These are phyloP conservation scores for Cylindrotheca closterium DNA, from an alignment of 108 stramenopile species.

Conservation along the genomic window DNA sequence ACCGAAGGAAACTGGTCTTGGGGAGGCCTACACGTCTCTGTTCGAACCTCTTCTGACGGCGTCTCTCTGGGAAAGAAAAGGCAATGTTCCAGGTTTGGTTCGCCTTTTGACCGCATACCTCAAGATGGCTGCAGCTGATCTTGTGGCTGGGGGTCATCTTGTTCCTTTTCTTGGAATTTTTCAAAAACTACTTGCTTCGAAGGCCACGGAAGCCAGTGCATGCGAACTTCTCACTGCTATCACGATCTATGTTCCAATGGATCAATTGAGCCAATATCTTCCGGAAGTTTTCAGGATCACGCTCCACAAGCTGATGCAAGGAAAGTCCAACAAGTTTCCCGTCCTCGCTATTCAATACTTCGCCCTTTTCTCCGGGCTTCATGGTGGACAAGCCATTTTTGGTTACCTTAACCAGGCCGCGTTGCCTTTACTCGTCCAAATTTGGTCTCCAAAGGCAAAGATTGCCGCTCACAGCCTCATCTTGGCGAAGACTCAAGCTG, in stretches of 20 bases:
- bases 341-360: conserved; percentile 54
- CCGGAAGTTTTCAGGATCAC: conserved; percentile 66
- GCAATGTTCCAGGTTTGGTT: conserved; percentile 94
- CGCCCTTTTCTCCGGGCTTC: conserved; percentile 72
- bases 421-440: conserved; percentile 53
- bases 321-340: conserved; percentile 51
- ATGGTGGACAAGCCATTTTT: conserved; percentile 50
- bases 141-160: conserved; percentile 51
- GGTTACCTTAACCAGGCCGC: conserved; percentile 60
- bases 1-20: conserved; percentile 61
- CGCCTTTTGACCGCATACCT: conserved; percentile 89
- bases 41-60: conserved; percentile 88
- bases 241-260: conserved; percentile 55
- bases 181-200: conserved; percentile 86
- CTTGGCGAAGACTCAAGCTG: conserved; percentile 69
- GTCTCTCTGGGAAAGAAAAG: conserved; percentile 86
- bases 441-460: conserved; percentile 70
- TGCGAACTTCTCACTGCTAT: conserved; percentile 78
- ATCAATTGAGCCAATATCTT: conserved; percentile 50
- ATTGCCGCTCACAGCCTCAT: conserved; percentile 43
- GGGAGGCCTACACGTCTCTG: conserved; percentile 76
- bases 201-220: conserved; percentile 66
- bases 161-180: conserved; percentile 68
- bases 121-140: conserved; percentile 61
- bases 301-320: conserved; percentile 62